Base-by-base conservation (phyloP, 1,284 basidiomycete genomes). In the Ceratobasidium sp. region DNA sequence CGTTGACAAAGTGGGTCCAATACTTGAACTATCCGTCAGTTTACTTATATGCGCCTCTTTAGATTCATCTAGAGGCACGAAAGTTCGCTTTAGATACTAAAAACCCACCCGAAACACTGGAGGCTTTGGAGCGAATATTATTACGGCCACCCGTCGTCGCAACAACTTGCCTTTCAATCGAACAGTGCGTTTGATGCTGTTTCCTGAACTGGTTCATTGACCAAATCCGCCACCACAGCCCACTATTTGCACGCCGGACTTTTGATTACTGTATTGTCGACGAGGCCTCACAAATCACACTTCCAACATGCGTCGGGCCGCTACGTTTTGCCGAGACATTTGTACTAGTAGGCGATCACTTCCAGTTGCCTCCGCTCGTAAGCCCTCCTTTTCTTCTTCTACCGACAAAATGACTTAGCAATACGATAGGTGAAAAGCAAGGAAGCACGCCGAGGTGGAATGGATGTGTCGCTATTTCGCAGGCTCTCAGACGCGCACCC, bases 241-340 rank as follows among this genome's bases (percentile, higher is more conserved):
- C 94, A 0, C 78, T 98, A 4, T 98, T 99, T 80, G 86, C 87
- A 48, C 87, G 92, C 26, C 86, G 94, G 5, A 87, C 83, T 9
- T 99, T 99, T 78, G 96, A 99, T 80, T 97, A 96, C 78, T 99
- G 97, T 81, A 98, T 99, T 73, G 91, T 99, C 14, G 97, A 99
- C 76, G 97, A 99, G 79, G 97, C 97, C 0, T 98, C 96, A 0
- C 97, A 99, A 80, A 96, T 99, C 75, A 98, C 97, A 0, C 81
- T 99, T 1, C 97, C 97, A 0, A 96, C 96, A 0, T 98, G 95
- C 78, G 83, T 99, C 0, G 97, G 97, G 0, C 97, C 97, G 0
- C 82, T 99, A 5, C 88, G 96, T 0, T 94, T 91, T 76, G 94
- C 96, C 2, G 87, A 95, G 58, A 93, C 86, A 64, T 99, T 98